Conservation (phyloP, 371 early-diverging fungal species). For the Rhizopus delemar region DNA sequence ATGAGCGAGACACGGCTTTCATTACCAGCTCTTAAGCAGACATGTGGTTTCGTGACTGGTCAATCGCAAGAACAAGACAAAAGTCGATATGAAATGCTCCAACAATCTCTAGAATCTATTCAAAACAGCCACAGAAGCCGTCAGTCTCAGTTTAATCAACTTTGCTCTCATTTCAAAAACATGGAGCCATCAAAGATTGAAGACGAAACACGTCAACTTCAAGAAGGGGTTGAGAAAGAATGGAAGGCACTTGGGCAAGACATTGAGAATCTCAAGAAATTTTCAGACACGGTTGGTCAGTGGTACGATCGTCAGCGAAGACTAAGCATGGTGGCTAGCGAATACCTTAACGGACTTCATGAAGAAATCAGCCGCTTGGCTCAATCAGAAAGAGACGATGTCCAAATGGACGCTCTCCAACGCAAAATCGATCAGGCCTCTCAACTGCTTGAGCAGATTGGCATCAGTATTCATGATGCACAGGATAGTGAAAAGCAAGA, state of each 20-base stretch:
- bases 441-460: conserved; percentile 23
- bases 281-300: conserved; percentile 31
- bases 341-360: conserved; percentile 27
- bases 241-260: conserved; percentile 33
- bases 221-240: conserved; percentile 27
- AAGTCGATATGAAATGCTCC: conserved; percentile 27
- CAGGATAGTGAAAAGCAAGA: conserved; percentile 31
- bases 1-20: conserved; percentile 35
- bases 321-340: conserved; percentile 29
- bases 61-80: conserved; percentile 47
- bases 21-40: conserved; percentile 42
- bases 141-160: conserved; percentile 18
- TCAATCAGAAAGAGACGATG: conserved; percentile 21
- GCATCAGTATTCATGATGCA: conserved; percentile 22
- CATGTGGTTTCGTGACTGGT: conserved; percentile 50
- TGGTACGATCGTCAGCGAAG: conserved; percentile 48
- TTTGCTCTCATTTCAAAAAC: conserved; percentile 24
- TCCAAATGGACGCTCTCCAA: conserved; percentile 23
- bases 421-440: conserved; percentile 27
- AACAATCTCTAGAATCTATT: conserved; percentile 20
- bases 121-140: conserved; percentile 19
- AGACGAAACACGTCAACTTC: conserved; percentile 19
- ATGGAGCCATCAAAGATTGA: conserved; percentile 26
- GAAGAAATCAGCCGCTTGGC: conserved; percentile 34
- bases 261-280: conserved; percentile 25